Conservation (phyloP, 2,329 filamentous ascomycete species). For the Curvularia eragrostidis region DNA sequence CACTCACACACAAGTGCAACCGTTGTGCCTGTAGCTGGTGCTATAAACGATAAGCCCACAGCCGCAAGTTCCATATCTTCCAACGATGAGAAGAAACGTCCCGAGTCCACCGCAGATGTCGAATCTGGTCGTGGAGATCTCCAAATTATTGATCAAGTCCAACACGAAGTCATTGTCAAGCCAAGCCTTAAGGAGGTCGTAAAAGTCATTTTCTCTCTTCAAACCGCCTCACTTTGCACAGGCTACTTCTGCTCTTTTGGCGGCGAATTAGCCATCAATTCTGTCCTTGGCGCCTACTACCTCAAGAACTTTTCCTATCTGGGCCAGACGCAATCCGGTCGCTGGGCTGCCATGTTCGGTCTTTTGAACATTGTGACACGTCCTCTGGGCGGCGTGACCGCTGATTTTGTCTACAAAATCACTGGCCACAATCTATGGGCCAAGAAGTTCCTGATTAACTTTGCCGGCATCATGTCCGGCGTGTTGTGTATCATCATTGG, state of each 20-base stretch:
- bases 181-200: constrained; percentile 67
- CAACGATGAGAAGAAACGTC: constrained; percentile 49
- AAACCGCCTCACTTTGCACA: constrained; percentile 60
- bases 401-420: constrained; percentile 61
- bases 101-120: constrained; percentile 40
- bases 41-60: constrained; percentile 54
- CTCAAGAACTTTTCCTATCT: constrained; percentile 62
- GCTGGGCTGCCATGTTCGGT: constrained; percentile 76
- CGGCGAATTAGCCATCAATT: constrained; percentile 66
- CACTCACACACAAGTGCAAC: constrained; percentile 57
- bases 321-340: constrained; percentile 61
- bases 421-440: constrained; percentile 62
- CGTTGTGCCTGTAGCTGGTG: constrained; percentile 60
- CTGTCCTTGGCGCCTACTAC: constrained; percentile 66
- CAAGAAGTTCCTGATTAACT: constrained; percentile 69
- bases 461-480: constrained; percentile 63
- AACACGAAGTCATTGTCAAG: constrained; percentile 67
- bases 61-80: constrained; percentile 46
- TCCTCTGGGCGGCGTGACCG: constrained; percentile 68
- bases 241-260: constrained; percentile 69
- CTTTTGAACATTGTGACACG: constrained; percentile 74
- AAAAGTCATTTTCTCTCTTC: constrained; percentile 67
- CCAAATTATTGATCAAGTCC: constrained; percentile 63
- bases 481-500: constrained; percentile 69
- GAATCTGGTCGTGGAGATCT: constrained; percentile 58